phyloP scores from a whole-genome alignment of 2,329 filamentous ascomycete species.

The Fusarium sp. region DNA sequence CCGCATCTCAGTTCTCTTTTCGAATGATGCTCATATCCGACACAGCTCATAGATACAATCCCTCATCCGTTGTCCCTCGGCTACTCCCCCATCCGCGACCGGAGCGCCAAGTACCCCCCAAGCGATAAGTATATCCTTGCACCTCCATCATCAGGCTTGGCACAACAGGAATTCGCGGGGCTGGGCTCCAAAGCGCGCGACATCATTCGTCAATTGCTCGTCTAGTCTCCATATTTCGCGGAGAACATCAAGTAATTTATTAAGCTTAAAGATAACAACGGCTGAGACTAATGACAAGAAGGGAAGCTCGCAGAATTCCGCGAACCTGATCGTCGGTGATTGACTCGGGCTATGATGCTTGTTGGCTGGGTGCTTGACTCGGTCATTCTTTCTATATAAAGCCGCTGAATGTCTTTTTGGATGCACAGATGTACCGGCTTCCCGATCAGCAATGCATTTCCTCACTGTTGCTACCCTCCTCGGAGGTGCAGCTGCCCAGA shows the following conservation, averaged over 20 bases:
- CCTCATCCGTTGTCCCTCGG: background rate
- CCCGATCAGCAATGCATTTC: conserved; percentile 3
- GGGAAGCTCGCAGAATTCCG: background rate
- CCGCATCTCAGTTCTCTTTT: no score
- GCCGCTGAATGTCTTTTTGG: background rate
- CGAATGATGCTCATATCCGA: background rate
- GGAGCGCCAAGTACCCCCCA: background rate
- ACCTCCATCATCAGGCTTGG: conserved; percentile 2
- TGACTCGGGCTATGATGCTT: background rate
- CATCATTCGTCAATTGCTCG: background rate
- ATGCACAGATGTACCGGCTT: background rate
- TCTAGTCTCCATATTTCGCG: conserved; percentile 1
- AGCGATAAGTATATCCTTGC: background rate
- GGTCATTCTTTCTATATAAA: background rate
- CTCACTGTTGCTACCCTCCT: background rate
- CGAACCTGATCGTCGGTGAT: background rate
- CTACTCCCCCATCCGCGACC: background rate
- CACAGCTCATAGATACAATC: background rate
- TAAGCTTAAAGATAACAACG: conserved; percentile 5
- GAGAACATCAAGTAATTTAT: background rate
- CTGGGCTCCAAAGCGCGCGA: background rate
- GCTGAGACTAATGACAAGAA: background rate
- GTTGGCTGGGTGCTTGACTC: background rate
- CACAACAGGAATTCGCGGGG: background rate
- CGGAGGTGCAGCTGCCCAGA: background rate